Conservation (phyloP, 257 asterid species). For the Leonotis leonurus region DNA sequence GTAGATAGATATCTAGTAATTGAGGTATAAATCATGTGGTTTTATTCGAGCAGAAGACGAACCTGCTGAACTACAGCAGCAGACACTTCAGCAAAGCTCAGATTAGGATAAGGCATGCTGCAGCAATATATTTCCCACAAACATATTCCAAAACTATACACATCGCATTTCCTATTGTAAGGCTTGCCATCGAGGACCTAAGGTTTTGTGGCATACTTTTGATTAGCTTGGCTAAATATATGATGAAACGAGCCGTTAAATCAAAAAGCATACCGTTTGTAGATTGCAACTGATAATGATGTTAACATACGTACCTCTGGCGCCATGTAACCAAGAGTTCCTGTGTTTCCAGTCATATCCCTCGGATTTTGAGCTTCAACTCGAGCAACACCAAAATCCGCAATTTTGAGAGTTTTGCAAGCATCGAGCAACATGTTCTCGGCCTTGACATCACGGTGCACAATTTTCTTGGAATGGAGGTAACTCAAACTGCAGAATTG, state of each 20-base stretch:
- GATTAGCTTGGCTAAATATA: neutral
- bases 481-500: constrained; percentile 45
- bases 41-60: neutral
- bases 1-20: no score
- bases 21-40: no score
- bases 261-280: neutral
- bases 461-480: constrained; percentile 47
- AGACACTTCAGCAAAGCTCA: constrained; percentile 54
- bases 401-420: constrained; percentile 38
- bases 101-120: constrained; percentile 42
- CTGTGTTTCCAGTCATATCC: constrained; percentile 63
- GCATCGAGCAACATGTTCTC: constrained; percentile 49
- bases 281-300: neutral
- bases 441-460: constrained; percentile 53
- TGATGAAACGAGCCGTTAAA: neutral
- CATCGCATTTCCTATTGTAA: constrained; percentile 54
- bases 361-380: constrained; percentile 61
- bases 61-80: constrained; percentile 55
- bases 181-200: constrained; percentile 64
- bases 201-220: neutral
- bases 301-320: constrained; percentile 38
- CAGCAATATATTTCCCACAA: constrained; percentile 64
- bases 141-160: constrained; percentile 52
- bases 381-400: constrained; percentile 60
- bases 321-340: constrained; percentile 67